Evolutionary conservation across 2,329 filamentous ascomycete genomes (phyloP).

Genomic region (Tolypocladium album): DNA sequence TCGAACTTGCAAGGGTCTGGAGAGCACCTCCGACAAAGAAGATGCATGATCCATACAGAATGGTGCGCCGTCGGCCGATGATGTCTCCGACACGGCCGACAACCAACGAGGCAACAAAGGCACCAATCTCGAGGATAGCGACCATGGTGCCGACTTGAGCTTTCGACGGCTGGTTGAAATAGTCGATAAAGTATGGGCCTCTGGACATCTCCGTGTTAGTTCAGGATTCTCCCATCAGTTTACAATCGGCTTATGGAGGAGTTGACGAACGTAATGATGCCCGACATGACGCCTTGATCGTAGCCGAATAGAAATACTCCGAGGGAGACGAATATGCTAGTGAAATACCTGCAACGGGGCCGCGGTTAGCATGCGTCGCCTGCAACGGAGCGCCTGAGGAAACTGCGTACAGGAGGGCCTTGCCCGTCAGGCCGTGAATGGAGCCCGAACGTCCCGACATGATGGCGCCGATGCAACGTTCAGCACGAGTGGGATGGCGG

Average conservation of each 20-base stretch:
- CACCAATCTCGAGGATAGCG: slow-evolving; percentile 88
- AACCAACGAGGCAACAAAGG: slow-evolving; percentile 76
- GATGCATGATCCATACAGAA: slow-evolving; percentile 84
- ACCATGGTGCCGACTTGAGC: slow-evolving; percentile 95
- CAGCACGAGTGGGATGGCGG: slow-evolving; percentile 51
- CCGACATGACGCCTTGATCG: slow-evolving; percentile 84
- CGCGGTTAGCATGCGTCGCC: slow-evolving; percentile 6
- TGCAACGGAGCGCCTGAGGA: neutral
- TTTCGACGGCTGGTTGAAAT: slow-evolving; percentile 79
- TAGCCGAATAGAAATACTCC: slow-evolving; percentile 86
- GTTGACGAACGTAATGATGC: slow-evolving; percentile 46
- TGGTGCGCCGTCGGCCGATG: slow-evolving; percentile 79
- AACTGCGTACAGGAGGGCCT: slow-evolving; percentile 67
- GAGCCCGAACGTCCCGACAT: slow-evolving; percentile 73
- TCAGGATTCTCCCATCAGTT: neutral
- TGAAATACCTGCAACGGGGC: slow-evolving; percentile 63
- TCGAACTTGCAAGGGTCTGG: slow-evolving; percentile 70
- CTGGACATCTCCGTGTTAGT: slow-evolving; percentile 34
- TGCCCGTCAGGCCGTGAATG: slow-evolving; percentile 89
- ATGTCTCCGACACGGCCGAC: slow-evolving; percentile 87
- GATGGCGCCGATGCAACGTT: slow-evolving; percentile 67
- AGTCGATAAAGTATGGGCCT: slow-evolving; percentile 78
- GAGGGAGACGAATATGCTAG: slow-evolving; percentile 79
- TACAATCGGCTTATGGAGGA: neutral
- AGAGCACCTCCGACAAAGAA: slow-evolving; percentile 78